Conservation (phyloP, 169 alveolate species). For the Theileria orientalis region DNA sequence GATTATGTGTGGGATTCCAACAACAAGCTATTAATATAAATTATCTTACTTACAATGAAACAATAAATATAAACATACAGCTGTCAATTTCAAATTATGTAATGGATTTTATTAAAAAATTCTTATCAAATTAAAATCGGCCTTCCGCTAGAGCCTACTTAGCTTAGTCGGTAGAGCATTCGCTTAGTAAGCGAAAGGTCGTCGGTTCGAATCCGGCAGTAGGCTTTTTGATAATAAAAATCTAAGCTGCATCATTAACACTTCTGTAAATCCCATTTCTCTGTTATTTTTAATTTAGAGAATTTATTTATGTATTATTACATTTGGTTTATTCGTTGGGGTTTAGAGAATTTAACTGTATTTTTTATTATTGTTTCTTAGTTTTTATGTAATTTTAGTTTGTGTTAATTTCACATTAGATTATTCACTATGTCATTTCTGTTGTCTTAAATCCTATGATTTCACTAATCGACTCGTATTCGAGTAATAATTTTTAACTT, state of each 20-base stretch:
- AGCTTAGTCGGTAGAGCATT: conserved; percentile 85
- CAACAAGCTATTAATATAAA: neutral
- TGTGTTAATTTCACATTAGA: too few species aligned
- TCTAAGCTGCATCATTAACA: too few species aligned
- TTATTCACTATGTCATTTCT: too few species aligned
- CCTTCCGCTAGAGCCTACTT: conserved; percentile 66
- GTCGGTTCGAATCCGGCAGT: conserved; percentile 86
- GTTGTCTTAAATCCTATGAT: too few species aligned
- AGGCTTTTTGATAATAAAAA: conserved; percentile 67
- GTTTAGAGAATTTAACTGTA: too few species aligned
- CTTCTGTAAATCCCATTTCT: neutral
- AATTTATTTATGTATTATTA: too few species aligned
- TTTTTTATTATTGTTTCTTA: too few species aligned
- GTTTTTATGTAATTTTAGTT: too few species aligned
- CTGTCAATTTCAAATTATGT: neutral
- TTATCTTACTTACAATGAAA: neutral
- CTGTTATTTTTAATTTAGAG: too few species aligned
- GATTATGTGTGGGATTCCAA: neutral
- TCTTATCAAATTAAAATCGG: conserved; percentile 1
- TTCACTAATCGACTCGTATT: too few species aligned
- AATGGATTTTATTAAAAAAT: neutral
- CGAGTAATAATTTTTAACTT: too few species aligned
- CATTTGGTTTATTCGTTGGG: too few species aligned
- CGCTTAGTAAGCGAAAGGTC: conserved; percentile 87
- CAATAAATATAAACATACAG: neutral